phyloP scores from a whole-genome alignment of 495 filamentous ascomycete genomes.

The Aspergillus wentii region DNA sequence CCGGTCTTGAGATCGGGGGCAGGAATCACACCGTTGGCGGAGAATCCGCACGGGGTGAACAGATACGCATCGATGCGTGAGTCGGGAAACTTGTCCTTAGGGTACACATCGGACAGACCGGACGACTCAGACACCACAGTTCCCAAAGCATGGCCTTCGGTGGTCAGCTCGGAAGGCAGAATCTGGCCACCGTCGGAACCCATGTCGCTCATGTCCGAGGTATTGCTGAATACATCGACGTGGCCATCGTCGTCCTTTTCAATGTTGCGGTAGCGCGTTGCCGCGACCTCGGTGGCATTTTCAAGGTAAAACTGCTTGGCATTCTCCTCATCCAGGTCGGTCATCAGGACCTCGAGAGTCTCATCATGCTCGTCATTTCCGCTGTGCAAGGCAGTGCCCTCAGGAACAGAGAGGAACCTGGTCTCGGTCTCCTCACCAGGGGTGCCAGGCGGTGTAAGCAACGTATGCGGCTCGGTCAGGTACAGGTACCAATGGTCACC shows the following conservation, averaged over 20 bases:
- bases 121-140: constrained; percentile 88
- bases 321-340: constrained; percentile 86
- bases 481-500: constrained; percentile 99
- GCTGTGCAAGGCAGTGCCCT: constrained; percentile 26
- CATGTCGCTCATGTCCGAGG: constrained; percentile 59
- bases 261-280: constrained; percentile 59
- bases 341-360: constrained; percentile 97
- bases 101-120: constrained; percentile 87
- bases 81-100: constrained; percentile 81
- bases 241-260: constrained; percentile 48
- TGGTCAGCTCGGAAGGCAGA: constrained; percentile 70
- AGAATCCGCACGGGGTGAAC: constrained; percentile 97
- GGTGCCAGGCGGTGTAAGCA: constrained; percentile 80
- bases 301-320: constrained; percentile 96
- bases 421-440: constrained; percentile 66
- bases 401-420: constrained; percentile 54
- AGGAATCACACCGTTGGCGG: constrained; percentile 94
- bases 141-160: constrained; percentile 91
- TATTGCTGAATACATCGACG: constrained; percentile 77
- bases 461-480: constrained; percentile 77
- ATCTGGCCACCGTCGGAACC: constrained; percentile 51
- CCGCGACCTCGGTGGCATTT: constrained; percentile 84
- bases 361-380: constrained; percentile 62
- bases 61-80: constrained; percentile 94
- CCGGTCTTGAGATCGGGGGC: constrained; percentile 58